These are phyloP conservation scores for Aspergillus asperescens DNA, from an alignment of 495 filamentous ascomycete genomes.

Conservation along the genomic window DNA sequence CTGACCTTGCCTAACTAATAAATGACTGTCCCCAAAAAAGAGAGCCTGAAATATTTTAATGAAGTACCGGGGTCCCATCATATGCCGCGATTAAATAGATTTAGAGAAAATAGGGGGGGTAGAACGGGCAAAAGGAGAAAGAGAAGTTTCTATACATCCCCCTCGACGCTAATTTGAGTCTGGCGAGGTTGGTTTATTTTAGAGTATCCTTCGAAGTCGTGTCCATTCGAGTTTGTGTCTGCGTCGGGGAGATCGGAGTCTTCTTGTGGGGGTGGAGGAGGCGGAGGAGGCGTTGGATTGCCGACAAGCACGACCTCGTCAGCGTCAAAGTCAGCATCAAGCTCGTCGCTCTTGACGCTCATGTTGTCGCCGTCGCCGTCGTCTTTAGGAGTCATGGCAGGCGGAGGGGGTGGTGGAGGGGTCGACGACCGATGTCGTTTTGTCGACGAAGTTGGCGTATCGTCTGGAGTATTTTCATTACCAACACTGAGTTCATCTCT, in stretches of 20 bases:
- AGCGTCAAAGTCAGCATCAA: conserved; percentile 7
- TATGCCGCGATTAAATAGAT: background rate
- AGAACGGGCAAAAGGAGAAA: background rate
- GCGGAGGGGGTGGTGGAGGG: conserved; percentile 28
- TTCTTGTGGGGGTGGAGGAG: conserved; percentile 21
- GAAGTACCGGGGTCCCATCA: background rate
- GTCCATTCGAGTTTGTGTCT: background rate
- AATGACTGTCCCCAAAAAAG: conserved; percentile 5
- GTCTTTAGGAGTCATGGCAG: conserved; percentile 23
- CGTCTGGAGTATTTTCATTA: conserved; percentile 19
- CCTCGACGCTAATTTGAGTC: conserved; percentile 23
- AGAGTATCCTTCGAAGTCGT: conserved; percentile 7
- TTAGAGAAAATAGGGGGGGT: background rate
- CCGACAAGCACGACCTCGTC: conserved; percentile 16
- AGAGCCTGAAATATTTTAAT: background rate
- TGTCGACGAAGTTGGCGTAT: conserved; percentile 25
- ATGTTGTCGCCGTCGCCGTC: conserved; percentile 25
- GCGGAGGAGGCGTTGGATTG: conserved; percentile 19
- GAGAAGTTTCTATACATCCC: conserved; percentile 20
- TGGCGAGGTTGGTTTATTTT: conserved; percentile 11
- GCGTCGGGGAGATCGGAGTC: conserved; percentile 2
- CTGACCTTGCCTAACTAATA: conserved; percentile 1
- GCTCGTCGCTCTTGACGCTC: conserved; percentile 15
- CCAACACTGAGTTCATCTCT: conserved; percentile 39
- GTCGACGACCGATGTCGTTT: conserved; percentile 41